Conservation (phyloP, 345 rosid genomes). For the Erucastrum elatum region DNA sequence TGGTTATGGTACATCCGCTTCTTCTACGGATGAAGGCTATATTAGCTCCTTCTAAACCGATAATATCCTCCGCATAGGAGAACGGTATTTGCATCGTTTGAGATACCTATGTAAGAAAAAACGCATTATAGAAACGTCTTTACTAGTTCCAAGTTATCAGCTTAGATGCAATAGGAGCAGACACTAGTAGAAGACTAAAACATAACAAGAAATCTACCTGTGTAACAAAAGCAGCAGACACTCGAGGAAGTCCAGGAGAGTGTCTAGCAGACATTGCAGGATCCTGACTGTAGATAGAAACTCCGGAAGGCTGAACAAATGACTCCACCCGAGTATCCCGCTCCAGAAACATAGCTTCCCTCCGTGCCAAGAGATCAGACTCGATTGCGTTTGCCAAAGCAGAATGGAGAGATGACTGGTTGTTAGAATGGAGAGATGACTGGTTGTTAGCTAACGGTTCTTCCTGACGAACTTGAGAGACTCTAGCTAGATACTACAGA, state of each 20-base stretch:
- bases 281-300: slow-evolving; percentile 63
- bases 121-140: background rate
- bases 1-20: slow-evolving; percentile 71
- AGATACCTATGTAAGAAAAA: slow-evolving; percentile 49
- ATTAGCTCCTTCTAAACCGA: slow-evolving; percentile 72
- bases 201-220: slow-evolving; percentile 37
- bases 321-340: slow-evolving; percentile 58
- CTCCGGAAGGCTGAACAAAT: slow-evolving; percentile 48
- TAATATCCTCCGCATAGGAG: slow-evolving; percentile 78
- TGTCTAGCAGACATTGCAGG: slow-evolving; percentile 47
- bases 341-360: slow-evolving; percentile 58
- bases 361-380: slow-evolving; percentile 52
- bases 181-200: background rate
- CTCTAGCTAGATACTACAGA: slow-evolving; percentile 49
- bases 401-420: slow-evolving; percentile 43
- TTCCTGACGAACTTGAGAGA: slow-evolving; percentile 55
- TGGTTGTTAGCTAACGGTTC: slow-evolving; percentile 52
- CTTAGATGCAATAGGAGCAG: background rate
- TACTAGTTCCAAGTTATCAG: background rate
- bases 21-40: slow-evolving; percentile 71
- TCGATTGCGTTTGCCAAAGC: slow-evolving; percentile 39
- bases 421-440: slow-evolving; percentile 46
- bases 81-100: slow-evolving; percentile 86
- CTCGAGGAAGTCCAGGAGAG: slow-evolving; percentile 53
- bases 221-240: slow-evolving; percentile 62